A percentile compares a stretch with the other conserved stretches of the same genome.
Conservation (phyloP, 345 rosid genomes). For the Acer yangbiense region DNA sequence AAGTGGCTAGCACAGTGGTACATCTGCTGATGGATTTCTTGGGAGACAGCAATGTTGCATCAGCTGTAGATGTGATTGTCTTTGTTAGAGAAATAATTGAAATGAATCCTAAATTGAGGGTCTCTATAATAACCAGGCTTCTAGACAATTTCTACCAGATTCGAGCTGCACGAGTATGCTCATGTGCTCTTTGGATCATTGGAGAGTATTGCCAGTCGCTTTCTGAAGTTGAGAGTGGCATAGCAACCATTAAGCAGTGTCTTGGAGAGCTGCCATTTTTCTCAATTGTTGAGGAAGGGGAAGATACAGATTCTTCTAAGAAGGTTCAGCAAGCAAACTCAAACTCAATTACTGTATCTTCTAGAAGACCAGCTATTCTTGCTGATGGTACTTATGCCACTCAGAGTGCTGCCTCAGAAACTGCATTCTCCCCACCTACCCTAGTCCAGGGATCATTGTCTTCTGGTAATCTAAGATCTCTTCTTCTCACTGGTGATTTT, state of each 20-base stretch:
- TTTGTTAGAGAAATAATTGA: slow-evolving; percentile 89
- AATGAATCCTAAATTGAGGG: slow-evolving; percentile 80
- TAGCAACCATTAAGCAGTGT: slow-evolving; percentile 79
- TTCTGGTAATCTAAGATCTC: slow-evolving; percentile 84
- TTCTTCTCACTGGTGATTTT: slow-evolving; percentile 91
- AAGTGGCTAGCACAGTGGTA: slow-evolving; percentile 92
- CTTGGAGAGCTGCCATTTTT: slow-evolving; percentile 87
- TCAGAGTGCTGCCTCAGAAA: slow-evolving; percentile 92
- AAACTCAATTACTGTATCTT: slow-evolving; percentile 61
- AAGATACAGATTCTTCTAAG: slow-evolving; percentile 60
- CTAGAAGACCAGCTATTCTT: slow-evolving; percentile 82
- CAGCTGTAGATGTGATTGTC: slow-evolving; percentile 75
- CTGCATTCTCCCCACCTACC: slow-evolving; percentile 78
- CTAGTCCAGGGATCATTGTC: slow-evolving; percentile 73
- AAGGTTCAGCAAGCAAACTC: slow-evolving; percentile 54
- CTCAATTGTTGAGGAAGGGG: slow-evolving; percentile 71
- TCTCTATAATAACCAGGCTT: slow-evolving; percentile 82
- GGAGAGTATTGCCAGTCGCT: slow-evolving; percentile 89
- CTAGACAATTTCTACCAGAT: slow-evolving; percentile 90
- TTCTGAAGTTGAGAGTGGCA: slow-evolving; percentile 84
- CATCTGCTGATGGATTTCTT: slow-evolving; percentile 92
- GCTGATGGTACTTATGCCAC: slow-evolving; percentile 93
- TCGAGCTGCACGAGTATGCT: slow-evolving; percentile 82
- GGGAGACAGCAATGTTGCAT: slow-evolving; percentile 87
- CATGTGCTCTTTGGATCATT: slow-evolving; percentile 91